Percentiles rank a stretch among this genome's conserved stretches.
Evolutionary conservation across 2,329 filamentous ascomycete genomes (phyloP).

Genomic region (Phaeosphaeriaceae sp.): DNA sequence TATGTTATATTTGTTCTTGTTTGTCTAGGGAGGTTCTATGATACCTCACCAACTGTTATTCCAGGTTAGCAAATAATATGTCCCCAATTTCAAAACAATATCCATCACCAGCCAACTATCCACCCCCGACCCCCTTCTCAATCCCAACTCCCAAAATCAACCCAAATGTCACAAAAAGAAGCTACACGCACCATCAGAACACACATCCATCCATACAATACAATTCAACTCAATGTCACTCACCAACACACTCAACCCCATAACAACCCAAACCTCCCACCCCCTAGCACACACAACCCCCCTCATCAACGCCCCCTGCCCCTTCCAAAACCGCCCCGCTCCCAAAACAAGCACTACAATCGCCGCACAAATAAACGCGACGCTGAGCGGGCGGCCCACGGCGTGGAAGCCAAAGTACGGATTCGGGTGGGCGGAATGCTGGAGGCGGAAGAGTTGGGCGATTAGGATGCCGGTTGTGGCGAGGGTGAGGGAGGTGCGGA

Average conservation of each 20-base stretch:
- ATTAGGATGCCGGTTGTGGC: constrained; percentile 70
- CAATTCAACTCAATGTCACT: constrained; percentile 46
- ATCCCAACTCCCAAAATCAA: constrained; percentile 25
- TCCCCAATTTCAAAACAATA: too few relatives aligned
- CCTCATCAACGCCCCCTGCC: constrained; percentile 64
- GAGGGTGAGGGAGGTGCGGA: constrained; percentile 72
- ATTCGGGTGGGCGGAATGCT: constrained; percentile 55
- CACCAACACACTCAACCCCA: constrained; percentile 56
- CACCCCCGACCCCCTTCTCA: constrained; percentile 11
- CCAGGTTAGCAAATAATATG: too few relatives aligned
- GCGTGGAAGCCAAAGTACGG: constrained; percentile 64
- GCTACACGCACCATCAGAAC: constrained; percentile 12
- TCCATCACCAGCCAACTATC: neutral
- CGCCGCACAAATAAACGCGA: constrained; percentile 56
- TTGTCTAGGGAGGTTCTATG: too few relatives aligned
- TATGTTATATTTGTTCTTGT: too few relatives aligned
- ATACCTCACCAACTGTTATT: too few relatives aligned
- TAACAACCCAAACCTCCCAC: constrained; percentile 62
- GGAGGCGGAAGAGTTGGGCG: constrained; percentile 70
- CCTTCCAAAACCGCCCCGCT: constrained; percentile 64
- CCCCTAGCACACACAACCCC: constrained; percentile 65
- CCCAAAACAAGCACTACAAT: constrained; percentile 61
- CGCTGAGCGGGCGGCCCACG: constrained; percentile 66
- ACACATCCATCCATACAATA: neutral
- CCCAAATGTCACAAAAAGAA: constrained; percentile 25